Evolutionary conservation across 306 rosid genomes (phyloP), one percentile per base, ranked within the genome.

Genomic region (Cucumis cinereus): DNA sequence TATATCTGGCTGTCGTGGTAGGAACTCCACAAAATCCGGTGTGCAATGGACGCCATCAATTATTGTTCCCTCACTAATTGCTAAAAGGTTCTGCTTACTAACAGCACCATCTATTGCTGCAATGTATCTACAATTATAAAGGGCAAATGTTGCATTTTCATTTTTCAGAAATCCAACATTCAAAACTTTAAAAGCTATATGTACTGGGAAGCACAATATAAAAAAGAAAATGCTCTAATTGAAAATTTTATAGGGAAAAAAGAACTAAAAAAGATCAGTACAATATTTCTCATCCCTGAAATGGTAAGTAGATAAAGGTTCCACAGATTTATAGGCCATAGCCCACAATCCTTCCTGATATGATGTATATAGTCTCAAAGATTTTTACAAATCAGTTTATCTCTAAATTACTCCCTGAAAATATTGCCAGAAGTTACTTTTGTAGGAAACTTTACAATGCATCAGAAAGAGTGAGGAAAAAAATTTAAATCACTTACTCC

Each of bases 21-120:
- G 86, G 67, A 93, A 81, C 86, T 91, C 97, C 58, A 93, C 96
- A 13, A 71, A 77, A 82, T 93, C 97, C 62, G 98, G 98, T 50
- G 77, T 61, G 83, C 98, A 91, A 82, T 61, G 97, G 80, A 87
- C 77, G 0, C 97, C 97, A 16, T 90, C 98, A 67, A 93, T 76
- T 64, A 82, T 75, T 63, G 97, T 84, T 77, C 97, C 98, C 77
- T 86, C 93, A 52, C 96, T 87, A 73, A 93, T 86, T 75, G 91
- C 69, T 30, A 82, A 73, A 81, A 94, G 83, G 84, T 88, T 93
- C 83, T 82, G 86, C 90, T 89, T 91, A 85, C 86, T 83, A 78
- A 94, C 90, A 45, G 28, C 74, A 19, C 96, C 94, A 81, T 91
- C 90, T 82, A 93, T 81, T 28, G 88, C 85, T 64, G 97, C 96